A percentile compares a stretch with the other conserved stretches of the same genome.
phyloP scores from a whole-genome alignment of 306 rosid genomes.

The Fagus crenata region DNA sequence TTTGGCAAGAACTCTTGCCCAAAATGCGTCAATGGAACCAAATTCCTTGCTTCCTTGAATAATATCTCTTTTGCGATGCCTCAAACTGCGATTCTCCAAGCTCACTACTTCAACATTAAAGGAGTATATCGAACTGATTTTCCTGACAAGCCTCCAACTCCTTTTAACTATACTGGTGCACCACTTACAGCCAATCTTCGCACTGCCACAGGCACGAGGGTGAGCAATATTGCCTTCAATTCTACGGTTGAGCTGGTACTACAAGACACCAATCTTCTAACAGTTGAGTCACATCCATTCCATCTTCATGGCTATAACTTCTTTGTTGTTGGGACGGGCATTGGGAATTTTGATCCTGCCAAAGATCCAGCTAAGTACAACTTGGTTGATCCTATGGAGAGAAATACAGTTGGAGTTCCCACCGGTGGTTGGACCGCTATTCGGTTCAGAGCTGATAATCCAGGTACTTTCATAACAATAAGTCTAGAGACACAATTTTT shows the following conservation, averaged over 20 bases:
- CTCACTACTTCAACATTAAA: conserved; percentile 63
- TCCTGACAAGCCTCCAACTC: conserved; percentile 56
- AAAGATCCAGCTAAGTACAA: conserved; percentile 70
- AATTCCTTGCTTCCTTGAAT: conserved; percentile 76
- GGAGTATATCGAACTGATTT: conserved; percentile 76
- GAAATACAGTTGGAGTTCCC: conserved; percentile 80
- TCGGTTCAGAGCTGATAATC: conserved; percentile 75
- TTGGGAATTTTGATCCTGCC: conserved; percentile 68
- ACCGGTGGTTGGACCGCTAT: conserved; percentile 83
- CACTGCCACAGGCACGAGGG: conserved; percentile 57
- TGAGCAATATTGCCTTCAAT: conserved; percentile 63
- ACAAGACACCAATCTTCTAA: conserved; percentile 68
- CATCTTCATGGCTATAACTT: conserved; percentile 75
- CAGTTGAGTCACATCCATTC: conserved; percentile 77
- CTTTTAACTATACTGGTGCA: conserved; percentile 73
- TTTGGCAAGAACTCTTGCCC: conserved; percentile 66
- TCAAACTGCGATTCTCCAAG: conserved; percentile 70
- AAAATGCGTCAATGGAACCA: conserved; percentile 67
- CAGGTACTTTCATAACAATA: conserved; percentile 42
- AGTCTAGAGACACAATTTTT: neutral
- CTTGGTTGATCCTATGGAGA: conserved; percentile 77
- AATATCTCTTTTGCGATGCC: conserved; percentile 83
- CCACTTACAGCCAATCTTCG: conserved; percentile 63
- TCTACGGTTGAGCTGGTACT: conserved; percentile 70
- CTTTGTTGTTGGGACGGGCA: conserved; percentile 69